Evolutionary conservation across 2,329 filamentous ascomycete species (phyloP).

Genomic region (Aquanectria penicillioides): DNA sequence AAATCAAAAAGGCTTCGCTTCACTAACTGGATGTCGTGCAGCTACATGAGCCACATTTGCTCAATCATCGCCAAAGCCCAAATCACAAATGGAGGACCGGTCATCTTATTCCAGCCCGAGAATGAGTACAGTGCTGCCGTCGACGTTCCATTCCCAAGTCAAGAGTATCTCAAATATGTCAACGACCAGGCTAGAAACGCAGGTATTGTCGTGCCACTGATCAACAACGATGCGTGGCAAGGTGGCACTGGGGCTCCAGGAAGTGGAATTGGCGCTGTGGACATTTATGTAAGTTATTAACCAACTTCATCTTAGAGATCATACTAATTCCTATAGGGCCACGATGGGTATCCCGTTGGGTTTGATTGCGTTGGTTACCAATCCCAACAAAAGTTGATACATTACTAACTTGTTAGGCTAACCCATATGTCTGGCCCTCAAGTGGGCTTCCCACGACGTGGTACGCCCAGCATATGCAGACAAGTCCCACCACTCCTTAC

Average conservation of each 20-base stretch:
- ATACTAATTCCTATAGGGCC: conserved; percentile 49
- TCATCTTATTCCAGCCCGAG: conserved; percentile 83
- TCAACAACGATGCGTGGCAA: conserved; percentile 77
- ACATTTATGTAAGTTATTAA: conserved; percentile 62
- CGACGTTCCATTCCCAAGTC: conserved; percentile 68
- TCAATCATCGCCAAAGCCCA: conserved; percentile 77
- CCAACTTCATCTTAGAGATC: fast-evolving
- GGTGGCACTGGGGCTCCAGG: conserved; percentile 72
- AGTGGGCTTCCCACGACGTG: conserved; percentile 55
- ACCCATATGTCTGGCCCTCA: conserved; percentile 56
- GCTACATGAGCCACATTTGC: conserved; percentile 67
- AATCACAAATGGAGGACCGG: conserved; percentile 83
- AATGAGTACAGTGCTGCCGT: conserved; percentile 76
- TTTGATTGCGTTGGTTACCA: conserved; percentile 60
- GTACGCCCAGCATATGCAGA: conserved; percentile 62
- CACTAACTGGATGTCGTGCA: background rate
- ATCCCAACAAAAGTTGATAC: fast-evolving
- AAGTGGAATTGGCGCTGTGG: conserved; percentile 60
- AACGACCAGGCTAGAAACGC: conserved; percentile 73
- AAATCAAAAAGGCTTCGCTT: fast-evolving
- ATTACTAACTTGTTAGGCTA: conserved; percentile 43
- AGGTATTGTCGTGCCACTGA: conserved; percentile 78
- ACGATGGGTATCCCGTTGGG: conserved; percentile 71
- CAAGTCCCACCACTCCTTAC: conserved; percentile 74
- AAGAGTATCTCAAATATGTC: conserved; percentile 76